phyloP scores from a whole-genome alignment of 2,329 filamentous ascomycete genomes.

The Colletotrichum sp. region DNA sequence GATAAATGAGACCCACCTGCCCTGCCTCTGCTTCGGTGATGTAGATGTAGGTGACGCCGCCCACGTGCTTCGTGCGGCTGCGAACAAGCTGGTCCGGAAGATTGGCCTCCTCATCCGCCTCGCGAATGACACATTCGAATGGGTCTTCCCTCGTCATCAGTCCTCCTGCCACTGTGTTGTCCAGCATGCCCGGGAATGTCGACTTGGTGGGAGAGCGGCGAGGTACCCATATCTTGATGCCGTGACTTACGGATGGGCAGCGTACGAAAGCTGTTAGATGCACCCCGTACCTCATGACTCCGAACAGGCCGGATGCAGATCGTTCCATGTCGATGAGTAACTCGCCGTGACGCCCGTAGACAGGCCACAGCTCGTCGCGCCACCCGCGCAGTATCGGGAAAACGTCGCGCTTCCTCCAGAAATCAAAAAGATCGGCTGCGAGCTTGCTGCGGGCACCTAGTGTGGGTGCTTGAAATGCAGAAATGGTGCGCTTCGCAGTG shows the following conservation, averaged over 20 bases:
- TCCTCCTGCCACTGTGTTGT: slow-evolving; percentile 89
- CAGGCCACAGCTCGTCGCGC: slow-evolving; percentile 80
- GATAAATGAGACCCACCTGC: slow-evolving; percentile 82
- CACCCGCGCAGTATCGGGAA: slow-evolving; percentile 81
- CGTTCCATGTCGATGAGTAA: slow-evolving; percentile 79
- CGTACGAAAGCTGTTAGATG: slow-evolving; percentile 79
- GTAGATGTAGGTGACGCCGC: slow-evolving; percentile 84
- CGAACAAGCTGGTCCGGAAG: slow-evolving; percentile 74
- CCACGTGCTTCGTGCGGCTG: slow-evolving; percentile 59
- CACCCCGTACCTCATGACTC: slow-evolving; percentile 77
- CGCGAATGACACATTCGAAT: slow-evolving; percentile 82
- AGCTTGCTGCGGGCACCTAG: slow-evolving; percentile 66
- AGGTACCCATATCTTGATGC: slow-evolving; percentile 84
- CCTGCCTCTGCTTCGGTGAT: slow-evolving; percentile 80
- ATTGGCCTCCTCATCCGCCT: slow-evolving; percentile 88
- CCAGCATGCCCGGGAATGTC: slow-evolving; percentile 90
- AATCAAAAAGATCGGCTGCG: slow-evolving; percentile 60
- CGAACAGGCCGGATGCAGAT: slow-evolving; percentile 75
- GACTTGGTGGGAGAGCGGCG: slow-evolving; percentile 77
- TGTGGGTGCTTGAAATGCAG: slow-evolving; percentile 62
- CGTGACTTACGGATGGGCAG: slow-evolving; percentile 42
- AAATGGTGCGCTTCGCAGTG: slow-evolving; percentile 63
- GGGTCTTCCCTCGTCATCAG: slow-evolving; percentile 81
- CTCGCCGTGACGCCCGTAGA: slow-evolving; percentile 69
- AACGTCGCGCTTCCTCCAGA: slow-evolving; percentile 71